Evolutionary conservation across 2,329 filamentous ascomycete species (phyloP).

Genomic region (Hymenoscyphus fraxineus): DNA sequence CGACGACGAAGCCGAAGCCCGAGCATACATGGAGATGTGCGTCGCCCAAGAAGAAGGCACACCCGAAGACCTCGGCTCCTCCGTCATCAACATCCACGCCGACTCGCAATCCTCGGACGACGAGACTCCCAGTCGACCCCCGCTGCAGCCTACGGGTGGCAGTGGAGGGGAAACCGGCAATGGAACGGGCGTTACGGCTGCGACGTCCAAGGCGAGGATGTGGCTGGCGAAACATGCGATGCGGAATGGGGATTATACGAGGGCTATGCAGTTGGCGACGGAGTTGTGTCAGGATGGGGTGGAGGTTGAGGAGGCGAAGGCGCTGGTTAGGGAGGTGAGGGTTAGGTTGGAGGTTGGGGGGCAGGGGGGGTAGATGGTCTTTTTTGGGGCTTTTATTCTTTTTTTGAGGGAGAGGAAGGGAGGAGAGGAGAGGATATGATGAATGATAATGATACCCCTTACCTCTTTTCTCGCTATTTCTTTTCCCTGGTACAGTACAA

Average conservation of each 20-base stretch:
- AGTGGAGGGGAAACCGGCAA: conserved; percentile 39
- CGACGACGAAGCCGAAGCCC: conserved; percentile 73
- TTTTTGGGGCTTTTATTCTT: too few relatives aligned
- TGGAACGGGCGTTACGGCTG: conserved; percentile 81
- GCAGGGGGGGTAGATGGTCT: not conserved
- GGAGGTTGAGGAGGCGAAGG: conserved; percentile 96
- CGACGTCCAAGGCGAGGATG: conserved; percentile 87
- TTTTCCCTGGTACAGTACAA: too few relatives aligned
- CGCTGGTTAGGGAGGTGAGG: conserved; percentile 80
- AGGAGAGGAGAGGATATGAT: too few relatives aligned
- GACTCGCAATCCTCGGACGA: conserved; percentile 52
- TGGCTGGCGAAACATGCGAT: conserved; percentile 88
- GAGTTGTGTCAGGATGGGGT: conserved; percentile 94
- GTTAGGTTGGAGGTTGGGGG: conserved; percentile 52
- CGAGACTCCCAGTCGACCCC: conserved; percentile 21
- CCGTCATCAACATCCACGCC: conserved; percentile 49
- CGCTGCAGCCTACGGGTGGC: conserved; percentile 18
- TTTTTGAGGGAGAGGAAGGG: too few relatives aligned
- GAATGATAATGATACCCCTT: too few relatives aligned
- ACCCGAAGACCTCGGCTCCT: conserved; percentile 38
- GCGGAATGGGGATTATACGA: conserved; percentile 67
- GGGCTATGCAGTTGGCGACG: conserved; percentile 76
- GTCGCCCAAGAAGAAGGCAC: conserved; percentile 85
- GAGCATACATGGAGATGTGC: conserved; percentile 93
- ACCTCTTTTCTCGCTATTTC: too few relatives aligned